A percentile compares a stretch with the other conserved stretches of the same genome.
Conservation (phyloP, 257 asterid species). For the Knoxia roxburghii region DNA sequence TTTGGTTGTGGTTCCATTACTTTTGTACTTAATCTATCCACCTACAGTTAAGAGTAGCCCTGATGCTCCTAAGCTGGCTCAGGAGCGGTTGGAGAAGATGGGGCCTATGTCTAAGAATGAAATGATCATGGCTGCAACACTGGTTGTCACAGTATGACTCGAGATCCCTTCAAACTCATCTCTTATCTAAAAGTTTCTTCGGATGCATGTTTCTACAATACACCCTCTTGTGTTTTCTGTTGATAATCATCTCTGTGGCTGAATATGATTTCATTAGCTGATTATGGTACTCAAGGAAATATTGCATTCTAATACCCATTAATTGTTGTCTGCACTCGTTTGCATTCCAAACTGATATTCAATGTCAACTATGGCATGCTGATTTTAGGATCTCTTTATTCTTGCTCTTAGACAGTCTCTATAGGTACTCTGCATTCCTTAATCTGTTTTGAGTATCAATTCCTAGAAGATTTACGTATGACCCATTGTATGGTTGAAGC, state of each 20-base stretch:
- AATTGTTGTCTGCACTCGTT: not conserved
- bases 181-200: not conserved
- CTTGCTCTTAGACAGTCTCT: not conserved
- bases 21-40: conserved; percentile 73
- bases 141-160: conserved; percentile 70
- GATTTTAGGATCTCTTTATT: not conserved
- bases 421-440: not conserved
- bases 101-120: conserved; percentile 94
- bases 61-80: conserved; percentile 92
- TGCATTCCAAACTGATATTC: not conserved
- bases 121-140: conserved; percentile 91
- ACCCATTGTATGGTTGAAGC: not conserved
- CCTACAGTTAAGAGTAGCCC: conserved; percentile 89
- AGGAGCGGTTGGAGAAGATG: conserved; percentile 83
- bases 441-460: not conserved
- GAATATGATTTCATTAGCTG: not conserved
- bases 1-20: conserved; percentile 64
- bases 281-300: not conserved
- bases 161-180: not conserved
- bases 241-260: not conserved
- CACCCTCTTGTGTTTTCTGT: not conserved
- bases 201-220: not conserved
- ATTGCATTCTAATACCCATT: too few species aligned
- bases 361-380: not conserved
- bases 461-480: not conserved